Base-by-base conservation (phyloP, 306 rosid species). In the Hippophae rhamnoides region DNA sequence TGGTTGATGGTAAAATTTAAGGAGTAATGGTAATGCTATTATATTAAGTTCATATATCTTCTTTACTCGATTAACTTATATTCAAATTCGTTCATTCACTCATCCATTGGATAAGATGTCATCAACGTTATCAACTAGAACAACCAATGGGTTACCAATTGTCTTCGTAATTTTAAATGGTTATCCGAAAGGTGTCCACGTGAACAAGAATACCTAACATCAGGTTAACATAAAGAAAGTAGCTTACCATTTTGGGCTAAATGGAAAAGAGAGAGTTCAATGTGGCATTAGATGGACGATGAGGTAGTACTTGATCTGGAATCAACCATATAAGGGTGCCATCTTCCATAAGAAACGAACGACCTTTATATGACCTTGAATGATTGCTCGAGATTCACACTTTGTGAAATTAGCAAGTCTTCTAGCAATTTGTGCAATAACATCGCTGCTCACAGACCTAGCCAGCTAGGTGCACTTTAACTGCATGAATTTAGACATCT, bases 391-490 rank as follows among this genome's bases (percentile, higher is more conserved):
- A 8, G 81, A 70, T 84, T 84, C 90, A 40, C 90, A 84, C 67
- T 84, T 84, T 5, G 90, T 84, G 42, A 84, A 84, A 66, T 84
- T 84, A 9, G 90, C 86, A 56, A 84, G 64, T 59, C 86, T 87
- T 56, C 87, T 68, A 26, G 82, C 90, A 61, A 84, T 81, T 66
- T 84, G 87, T 6, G 90, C 79, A 42, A 81, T 68, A 26, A 84
- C 90, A 13, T 84, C 86, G 47, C 53, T 69, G 45, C 74, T 81
- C 56, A 74, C 79, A 10, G 73, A 78, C 60, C 75, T 63, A 47
- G 60, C 87, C 77, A 84, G 90, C 71, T 84, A 80, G 66, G 90
- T 86, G 69, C 80, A 81, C 82, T 69, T 84, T 84, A 64, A 84
- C 84, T 62, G 86, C 86, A 50, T 84, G 90, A 57, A 77, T 72